Conservation (phyloP, 345 rosid genomes). For the Rhodamnia rubescens region DNA sequence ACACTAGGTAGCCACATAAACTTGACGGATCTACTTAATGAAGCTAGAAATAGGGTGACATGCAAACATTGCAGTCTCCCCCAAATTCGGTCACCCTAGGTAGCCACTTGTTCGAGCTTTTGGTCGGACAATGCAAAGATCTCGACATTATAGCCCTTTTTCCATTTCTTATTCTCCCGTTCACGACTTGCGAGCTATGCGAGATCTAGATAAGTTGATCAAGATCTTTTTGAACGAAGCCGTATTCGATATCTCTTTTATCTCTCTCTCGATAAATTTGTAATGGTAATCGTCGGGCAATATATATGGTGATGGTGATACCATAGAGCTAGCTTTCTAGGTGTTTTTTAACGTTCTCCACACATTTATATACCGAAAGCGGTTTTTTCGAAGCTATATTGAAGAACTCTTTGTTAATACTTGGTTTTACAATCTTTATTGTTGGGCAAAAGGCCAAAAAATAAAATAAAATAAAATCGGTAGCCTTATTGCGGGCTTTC, state of each 20-base stretch:
- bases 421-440: background rate
- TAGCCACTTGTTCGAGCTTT: background rate
- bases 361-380: background rate
- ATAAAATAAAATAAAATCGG: background rate
- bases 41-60: background rate
- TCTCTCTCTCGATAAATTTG: background rate
- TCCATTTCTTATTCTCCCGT: background rate
- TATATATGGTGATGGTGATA: accelerated
- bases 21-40: background rate
- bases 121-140: background rate
- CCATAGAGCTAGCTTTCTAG: background rate
- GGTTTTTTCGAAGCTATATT: background rate
- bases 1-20: background rate
- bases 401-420: background rate
- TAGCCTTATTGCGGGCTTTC: background rate
- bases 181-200: accelerated
- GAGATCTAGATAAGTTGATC: background rate
- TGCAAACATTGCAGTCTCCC: background rate
- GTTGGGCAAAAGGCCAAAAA: background rate
- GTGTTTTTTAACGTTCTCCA: background rate
- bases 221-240: too few relatives aligned
- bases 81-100: background rate
- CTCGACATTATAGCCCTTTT: background rate
- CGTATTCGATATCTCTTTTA: too few relatives aligned
- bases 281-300: accelerated